Evolutionary conservation across 2,329 filamentous ascomycete genomes (phyloP).

Genomic region (Monosporascus sp.): DNA sequence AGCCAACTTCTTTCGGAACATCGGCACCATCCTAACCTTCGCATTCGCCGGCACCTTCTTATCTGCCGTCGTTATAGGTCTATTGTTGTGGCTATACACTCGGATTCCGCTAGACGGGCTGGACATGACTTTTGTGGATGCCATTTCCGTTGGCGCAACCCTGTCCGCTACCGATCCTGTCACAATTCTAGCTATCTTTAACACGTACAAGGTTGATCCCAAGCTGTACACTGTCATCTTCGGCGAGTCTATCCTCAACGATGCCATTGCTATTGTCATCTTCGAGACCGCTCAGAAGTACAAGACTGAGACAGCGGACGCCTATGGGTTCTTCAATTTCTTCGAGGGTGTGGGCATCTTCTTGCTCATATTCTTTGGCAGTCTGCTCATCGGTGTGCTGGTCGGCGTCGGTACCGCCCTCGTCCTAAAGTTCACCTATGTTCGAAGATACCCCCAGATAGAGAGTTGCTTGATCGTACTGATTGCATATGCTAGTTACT

Average conservation of each 20-base stretch:
- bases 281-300: constrained; percentile 97
- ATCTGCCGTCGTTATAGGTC: constrained; percentile 87
- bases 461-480: constrained; percentile 92
- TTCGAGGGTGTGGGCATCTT: constrained; percentile 93
- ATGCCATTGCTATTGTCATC: constrained; percentile 96
- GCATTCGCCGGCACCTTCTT: constrained; percentile 97
- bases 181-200: constrained; percentile 97
- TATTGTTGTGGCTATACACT: constrained; percentile 86
- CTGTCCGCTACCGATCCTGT: constrained; percentile 96
- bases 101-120: constrained; percentile 80
- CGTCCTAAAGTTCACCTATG: constrained; percentile 88
- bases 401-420: constrained; percentile 85
- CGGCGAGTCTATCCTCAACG: constrained; percentile 95
- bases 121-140: constrained; percentile 86
- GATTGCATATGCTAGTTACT: constrained; percentile 94
- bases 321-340: constrained; percentile 73
- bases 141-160: constrained; percentile 92
- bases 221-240: constrained; percentile 99
- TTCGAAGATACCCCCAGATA: constrained; percentile 89
- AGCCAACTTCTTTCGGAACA: constrained; percentile 98
- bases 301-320: constrained; percentile 65
- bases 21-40: constrained; percentile 94
- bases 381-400: constrained; percentile 79
- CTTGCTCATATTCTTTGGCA: constrained; percentile 93
- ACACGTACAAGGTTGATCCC: constrained; percentile 97